Evolutionary conservation across 768 basidiomycete species (phyloP).

Genomic region (Obba rivulosa): DNA sequence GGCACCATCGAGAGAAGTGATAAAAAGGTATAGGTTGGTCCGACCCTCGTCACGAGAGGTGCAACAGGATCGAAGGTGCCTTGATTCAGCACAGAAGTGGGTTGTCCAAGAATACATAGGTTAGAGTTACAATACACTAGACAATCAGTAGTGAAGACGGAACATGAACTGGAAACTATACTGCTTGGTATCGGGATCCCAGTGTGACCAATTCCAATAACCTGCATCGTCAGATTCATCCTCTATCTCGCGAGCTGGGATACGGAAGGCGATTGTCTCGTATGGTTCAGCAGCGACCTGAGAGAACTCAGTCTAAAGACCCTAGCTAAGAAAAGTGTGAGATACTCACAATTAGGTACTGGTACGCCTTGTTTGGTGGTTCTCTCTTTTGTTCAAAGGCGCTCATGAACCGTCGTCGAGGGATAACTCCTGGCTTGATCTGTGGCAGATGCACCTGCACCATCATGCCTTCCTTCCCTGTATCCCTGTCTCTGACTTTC

Average conservation of each 20-base stretch:
- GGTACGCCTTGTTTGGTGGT: conserved; percentile 92
- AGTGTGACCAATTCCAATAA: conserved; percentile 97
- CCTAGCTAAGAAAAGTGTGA: neutral
- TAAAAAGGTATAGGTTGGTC: too few relatives aligned
- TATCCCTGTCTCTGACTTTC: conserved; percentile 88
- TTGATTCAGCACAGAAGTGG: too few relatives aligned
- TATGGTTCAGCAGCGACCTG: conserved; percentile 99
- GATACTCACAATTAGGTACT: conserved; percentile 87
- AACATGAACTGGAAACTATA: conserved; percentile 99
- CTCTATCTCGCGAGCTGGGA: conserved; percentile 95
- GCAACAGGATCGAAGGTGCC: too few relatives aligned
- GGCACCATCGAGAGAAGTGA: too few relatives aligned
- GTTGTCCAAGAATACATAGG: neutral
- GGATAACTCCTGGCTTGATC: conserved; percentile 80
- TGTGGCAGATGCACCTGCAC: conserved; percentile 96
- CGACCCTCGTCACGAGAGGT: too few relatives aligned
- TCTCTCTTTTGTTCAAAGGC: conserved; percentile 97
- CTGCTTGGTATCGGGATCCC: conserved; percentile 99
- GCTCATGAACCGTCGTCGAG: conserved; percentile 91
- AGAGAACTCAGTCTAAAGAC: neutral
- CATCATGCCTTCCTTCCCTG: conserved; percentile 94
- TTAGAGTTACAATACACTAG: conserved; percentile 9
- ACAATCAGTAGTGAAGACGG: conserved; percentile 41
- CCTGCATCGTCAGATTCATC: conserved; percentile 88
- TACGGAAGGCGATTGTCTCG: conserved; percentile 98